Percentiles rank a stretch among this genome's conserved stretches.
These are phyloP conservation scores for Sclerotinia trifoliorum DNA, from an alignment of 2,329 filamentous ascomycete species.

Conservation along the genomic window DNA sequence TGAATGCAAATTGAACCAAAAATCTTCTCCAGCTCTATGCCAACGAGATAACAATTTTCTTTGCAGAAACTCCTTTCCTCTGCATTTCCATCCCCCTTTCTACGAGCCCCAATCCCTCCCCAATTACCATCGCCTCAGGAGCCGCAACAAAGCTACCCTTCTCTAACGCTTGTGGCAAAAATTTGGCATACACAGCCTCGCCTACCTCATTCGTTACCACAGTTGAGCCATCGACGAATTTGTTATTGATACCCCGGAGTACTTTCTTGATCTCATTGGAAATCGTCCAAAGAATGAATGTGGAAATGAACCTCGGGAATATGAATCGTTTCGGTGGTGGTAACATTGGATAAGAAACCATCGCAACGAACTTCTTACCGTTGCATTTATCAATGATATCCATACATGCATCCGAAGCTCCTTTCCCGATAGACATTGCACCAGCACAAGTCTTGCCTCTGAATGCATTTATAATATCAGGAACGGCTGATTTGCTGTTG, in stretches of 20 bases:
- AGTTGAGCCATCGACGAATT: neutral
- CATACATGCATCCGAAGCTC: slow-evolving; percentile 18
- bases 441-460: slow-evolving; percentile 38
- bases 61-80: slow-evolving; percentile 26
- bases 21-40: neutral
- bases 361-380: slow-evolving; percentile 12
- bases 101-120: slow-evolving; percentile 44
- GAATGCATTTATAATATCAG: slow-evolving; percentile 26
- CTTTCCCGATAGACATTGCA: slow-evolving; percentile 23
- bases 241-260: slow-evolving; percentile 2
- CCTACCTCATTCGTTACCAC: slow-evolving; percentile 23
- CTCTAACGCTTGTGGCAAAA: slow-evolving; percentile 42
- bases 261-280: slow-evolving; percentile 11
- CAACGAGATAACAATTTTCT: slow-evolving; percentile 26
- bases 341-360: slow-evolving; percentile 9
- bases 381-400: slow-evolving; percentile 8
- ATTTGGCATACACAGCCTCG: slow-evolving; percentile 41
- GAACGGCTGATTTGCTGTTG: slow-evolving; percentile 20
- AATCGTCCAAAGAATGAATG: slow-evolving; percentile 7
- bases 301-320: neutral
- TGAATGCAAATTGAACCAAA: neutral
- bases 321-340: slow-evolving; percentile 11
- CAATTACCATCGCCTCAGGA: slow-evolving; percentile 43
- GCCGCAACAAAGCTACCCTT: slow-evolving; percentile 40
- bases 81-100: slow-evolving; percentile 43